A percentile compares a stretch with the other conserved stretches of the same genome.
These are phyloP conservation scores for Diaporthe sp. DNA, from an alignment of 2,329 filamentous ascomycete species.

Conservation along the genomic window DNA sequence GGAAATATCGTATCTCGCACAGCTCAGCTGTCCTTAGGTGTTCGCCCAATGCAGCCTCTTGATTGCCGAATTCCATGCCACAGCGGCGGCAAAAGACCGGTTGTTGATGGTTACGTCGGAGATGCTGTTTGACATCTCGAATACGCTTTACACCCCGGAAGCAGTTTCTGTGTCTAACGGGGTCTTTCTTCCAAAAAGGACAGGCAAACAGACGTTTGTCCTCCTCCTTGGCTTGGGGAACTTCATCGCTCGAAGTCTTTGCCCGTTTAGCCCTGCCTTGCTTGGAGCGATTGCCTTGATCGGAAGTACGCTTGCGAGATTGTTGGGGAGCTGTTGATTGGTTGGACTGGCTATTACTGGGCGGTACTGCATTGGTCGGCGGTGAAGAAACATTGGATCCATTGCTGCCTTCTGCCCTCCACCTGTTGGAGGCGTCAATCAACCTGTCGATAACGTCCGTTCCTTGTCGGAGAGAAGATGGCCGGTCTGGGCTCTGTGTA, in stretches of 20 bases:
- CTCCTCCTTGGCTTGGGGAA: not conserved
- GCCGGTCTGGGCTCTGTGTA: not conserved
- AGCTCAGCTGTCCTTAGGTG: constrained; percentile 3
- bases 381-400: not conserved
- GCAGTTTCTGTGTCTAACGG: constrained; percentile 38
- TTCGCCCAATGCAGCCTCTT: not conserved
- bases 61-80: constrained; percentile 34
- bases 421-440: not conserved
- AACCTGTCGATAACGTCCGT: not conserved
- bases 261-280: not conserved
- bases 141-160: constrained; percentile 42
- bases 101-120: constrained; percentile 41
- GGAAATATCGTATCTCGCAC: not conserved
- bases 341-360: not conserved
- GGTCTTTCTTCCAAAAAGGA: constrained; percentile 45
- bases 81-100: constrained; percentile 42
- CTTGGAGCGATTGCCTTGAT: not conserved
- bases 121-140: constrained; percentile 46
- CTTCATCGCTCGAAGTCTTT: not conserved
- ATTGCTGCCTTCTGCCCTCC: not conserved
- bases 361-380: too few relatives aligned
- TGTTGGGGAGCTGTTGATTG: not conserved
- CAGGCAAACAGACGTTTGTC: constrained; percentile 40
- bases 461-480: not conserved
- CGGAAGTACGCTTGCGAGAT: not conserved